A percentile compares a stretch with the other conserved stretches of the same genome.
Evolutionary conservation across 2,329 filamentous ascomycete genomes (phyloP).

Genomic region (Dendrostoma leiphaemia): DNA sequence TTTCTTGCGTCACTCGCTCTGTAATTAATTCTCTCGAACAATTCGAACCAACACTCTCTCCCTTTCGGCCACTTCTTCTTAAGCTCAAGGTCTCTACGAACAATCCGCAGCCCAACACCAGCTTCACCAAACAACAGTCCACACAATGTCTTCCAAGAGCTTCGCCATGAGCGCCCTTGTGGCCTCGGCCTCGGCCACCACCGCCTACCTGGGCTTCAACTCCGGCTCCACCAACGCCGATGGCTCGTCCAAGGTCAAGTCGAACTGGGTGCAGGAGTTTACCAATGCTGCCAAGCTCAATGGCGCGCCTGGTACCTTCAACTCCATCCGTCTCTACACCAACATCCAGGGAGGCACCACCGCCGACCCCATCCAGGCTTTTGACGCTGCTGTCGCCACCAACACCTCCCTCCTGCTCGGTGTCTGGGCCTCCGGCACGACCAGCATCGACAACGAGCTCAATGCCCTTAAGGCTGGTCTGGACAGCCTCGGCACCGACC

Average conservation of each 20-base stretch:
- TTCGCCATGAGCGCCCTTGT: constrained; percentile 9
- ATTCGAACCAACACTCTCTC: neutral
- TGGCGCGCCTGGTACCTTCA: constrained; percentile 63
- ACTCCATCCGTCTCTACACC: constrained; percentile 71
- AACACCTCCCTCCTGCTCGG: constrained; percentile 78
- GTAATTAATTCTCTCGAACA: neutral
- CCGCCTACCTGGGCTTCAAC: constrained; percentile 66
- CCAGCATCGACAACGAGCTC: constrained; percentile 69
- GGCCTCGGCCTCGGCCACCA: constrained; percentile 19
- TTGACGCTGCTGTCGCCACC: constrained; percentile 79
- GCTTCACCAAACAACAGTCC: neutral
- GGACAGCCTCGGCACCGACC: constrained; percentile 61
- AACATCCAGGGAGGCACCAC: constrained; percentile 68
- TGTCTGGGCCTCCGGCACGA: constrained; percentile 75
- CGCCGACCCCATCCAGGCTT: constrained; percentile 66
- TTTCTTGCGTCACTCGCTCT: neutral
- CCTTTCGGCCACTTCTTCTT: neutral
- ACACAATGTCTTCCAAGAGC: constrained; percentile 12
- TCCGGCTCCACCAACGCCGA: constrained; percentile 64
- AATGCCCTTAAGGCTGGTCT: constrained; percentile 69
- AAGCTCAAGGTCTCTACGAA: neutral
- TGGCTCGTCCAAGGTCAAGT: constrained; percentile 56
- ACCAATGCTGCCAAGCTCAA: constrained; percentile 60
- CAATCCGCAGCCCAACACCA: neutral
- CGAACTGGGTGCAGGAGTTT: constrained; percentile 71